A percentile compares a stretch with the other conserved stretches of the same genome.
phyloP scores from a whole-genome alignment of 1,284 basidiomycete species.

The Ustilago crameri region DNA sequence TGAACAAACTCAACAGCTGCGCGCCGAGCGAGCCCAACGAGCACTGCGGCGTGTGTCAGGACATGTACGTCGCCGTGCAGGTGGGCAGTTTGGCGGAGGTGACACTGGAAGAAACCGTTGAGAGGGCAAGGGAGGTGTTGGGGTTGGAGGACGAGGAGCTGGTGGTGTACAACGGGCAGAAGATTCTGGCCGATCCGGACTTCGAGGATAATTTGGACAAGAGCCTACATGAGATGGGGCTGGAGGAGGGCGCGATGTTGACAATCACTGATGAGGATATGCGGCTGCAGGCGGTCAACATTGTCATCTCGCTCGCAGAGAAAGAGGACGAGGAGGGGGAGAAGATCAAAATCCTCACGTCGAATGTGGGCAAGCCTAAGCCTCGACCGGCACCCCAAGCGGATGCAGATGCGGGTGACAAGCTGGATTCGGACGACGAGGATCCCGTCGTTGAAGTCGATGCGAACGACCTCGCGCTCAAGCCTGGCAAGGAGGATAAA shows the following conservation, averaged over 20 bases:
- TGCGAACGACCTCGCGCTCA: not conserved
- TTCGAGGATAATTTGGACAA: constrained; percentile 84
- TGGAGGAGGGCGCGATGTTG: constrained; percentile 80
- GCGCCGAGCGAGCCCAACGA: constrained; percentile 42
- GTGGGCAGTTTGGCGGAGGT: constrained; percentile 75
- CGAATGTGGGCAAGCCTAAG: constrained; percentile 13
- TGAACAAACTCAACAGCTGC: constrained; percentile 9
- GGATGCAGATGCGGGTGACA: constrained; percentile 6
- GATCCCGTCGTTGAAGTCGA: not conserved
- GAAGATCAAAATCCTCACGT: constrained; percentile 13
- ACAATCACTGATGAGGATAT: constrained; percentile 85
- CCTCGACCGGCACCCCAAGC: not conserved
- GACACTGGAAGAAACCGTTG: constrained; percentile 79
- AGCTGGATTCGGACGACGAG: constrained; percentile 3
- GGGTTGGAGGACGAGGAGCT: constrained; percentile 68
- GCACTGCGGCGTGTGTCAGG: constrained; percentile 83
- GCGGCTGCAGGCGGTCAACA: constrained; percentile 41
- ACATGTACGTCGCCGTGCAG: constrained; percentile 80
- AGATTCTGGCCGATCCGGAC: constrained; percentile 85
- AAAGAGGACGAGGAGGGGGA: not conserved
- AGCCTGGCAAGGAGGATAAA: no score
- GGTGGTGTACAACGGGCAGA: constrained; percentile 78
- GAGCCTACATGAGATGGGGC: constrained; percentile 77
- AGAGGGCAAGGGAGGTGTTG: constrained; percentile 71
- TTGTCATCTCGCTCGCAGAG: constrained; percentile 42